Base-by-base conservation (phyloP, 208 protist genomes). In the Leishmania arabica region DNA sequence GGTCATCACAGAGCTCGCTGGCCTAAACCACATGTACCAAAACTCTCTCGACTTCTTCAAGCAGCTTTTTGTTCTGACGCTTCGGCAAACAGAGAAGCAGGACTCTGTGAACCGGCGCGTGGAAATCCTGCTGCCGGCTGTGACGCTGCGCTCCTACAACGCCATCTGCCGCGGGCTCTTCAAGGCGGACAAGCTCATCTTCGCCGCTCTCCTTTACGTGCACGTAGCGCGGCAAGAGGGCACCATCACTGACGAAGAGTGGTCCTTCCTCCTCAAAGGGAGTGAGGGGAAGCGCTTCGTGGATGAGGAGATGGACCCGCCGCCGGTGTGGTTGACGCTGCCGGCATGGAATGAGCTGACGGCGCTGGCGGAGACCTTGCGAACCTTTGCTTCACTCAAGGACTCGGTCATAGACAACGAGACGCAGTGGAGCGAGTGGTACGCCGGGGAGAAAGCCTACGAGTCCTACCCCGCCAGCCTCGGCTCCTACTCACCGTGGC, bases 101-200 rank as follows among this genome's bases (percentile, higher is more conserved):
- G 86, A 90, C 49, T 85, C 94, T 11, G 91, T 98, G 27, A 90
- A 97, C 58, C 81, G 91, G 64, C 89, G 91, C 54, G 92, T 98
- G 77, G 89, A 86, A 13, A 78, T 95, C 49, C 87, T 99, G 37
- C 88, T 99, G 78, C 92, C 92, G 19, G 94, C 93, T 21, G 88
- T 98, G 62, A 98, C 96, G 54, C 84, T 95, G 45, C 86, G 93
- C 78, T 95, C 97, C 21, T 99, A 98, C 90, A 90, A 90, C 84
- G 98, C 95, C 60, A 93, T 99, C 72, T 99, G 98, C 90, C 94
- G 98, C 49, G 98, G 97, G 37, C 93, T 99, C 49, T 99, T 99
- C 87, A 97, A 99, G 90, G 89, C 91, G 77, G 95, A 99, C 90
- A 99, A 99, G 92, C 87, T 98, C n/a, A 91, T 98, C 71, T 99